Conservation (phyloP, 352 stramenopile genomes). For the Phytophthora hybrid region DNA sequence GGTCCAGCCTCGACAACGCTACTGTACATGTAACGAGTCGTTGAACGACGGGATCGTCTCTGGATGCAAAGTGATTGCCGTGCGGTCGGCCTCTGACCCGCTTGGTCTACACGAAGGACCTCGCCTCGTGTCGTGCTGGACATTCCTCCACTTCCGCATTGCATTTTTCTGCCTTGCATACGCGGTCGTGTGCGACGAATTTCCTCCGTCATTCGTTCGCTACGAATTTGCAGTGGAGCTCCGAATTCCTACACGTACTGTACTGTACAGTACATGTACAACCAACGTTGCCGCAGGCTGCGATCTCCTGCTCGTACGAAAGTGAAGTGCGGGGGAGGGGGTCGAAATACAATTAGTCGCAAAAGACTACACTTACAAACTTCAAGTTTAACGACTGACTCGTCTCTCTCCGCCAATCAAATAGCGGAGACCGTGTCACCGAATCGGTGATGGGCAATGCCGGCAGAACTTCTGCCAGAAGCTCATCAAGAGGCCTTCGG, state of each 20-base stretch:
- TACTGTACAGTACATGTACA: no score
- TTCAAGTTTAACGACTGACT: conserved; percentile 17
- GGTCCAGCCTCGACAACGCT: conserved; percentile 4
- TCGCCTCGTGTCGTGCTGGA: background rate
- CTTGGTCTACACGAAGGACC: background rate
- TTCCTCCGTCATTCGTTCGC: conserved; percentile 12
- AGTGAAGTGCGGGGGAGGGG: background rate
- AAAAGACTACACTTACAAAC: conserved; percentile 19
- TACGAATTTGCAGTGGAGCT: conserved; percentile 15
- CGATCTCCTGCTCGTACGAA: background rate
- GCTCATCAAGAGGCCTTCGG: background rate
- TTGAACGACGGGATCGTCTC: conserved; percentile 18
- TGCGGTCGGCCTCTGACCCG: conserved; percentile 7
- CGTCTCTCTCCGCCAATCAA: conserved; percentile 13
- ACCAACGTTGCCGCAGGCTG: background rate
- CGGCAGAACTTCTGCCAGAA: no score
- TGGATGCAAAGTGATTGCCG: conserved; percentile 20
- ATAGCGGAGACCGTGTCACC: conserved; percentile 17
- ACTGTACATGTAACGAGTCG: background rate
- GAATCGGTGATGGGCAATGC: background rate
- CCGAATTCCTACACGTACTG: background rate
- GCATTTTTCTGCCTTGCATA: background rate
- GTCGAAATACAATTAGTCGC: conserved; percentile 19
- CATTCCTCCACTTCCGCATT: background rate
- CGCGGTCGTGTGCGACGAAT: background rate